Conservation (phyloP, 1,139 yeast genomes). For the Pichia cactophila region DNA sequence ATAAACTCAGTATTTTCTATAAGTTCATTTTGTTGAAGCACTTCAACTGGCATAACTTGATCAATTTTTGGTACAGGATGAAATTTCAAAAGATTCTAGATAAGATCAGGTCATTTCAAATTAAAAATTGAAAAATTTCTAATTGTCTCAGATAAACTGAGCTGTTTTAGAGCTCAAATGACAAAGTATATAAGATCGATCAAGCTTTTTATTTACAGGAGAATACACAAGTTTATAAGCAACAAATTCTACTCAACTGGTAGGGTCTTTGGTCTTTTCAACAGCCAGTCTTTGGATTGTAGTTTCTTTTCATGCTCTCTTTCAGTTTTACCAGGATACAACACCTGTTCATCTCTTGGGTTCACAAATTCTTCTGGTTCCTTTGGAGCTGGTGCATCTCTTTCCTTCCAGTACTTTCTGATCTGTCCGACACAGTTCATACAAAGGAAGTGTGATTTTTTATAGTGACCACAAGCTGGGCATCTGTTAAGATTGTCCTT, state of each 20-base stretch:
- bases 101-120: not conserved
- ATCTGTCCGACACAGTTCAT: conserved; percentile 88
- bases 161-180: not conserved
- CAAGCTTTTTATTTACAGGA: not conserved
- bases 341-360: conserved; percentile 53
- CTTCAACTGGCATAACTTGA: not conserved
- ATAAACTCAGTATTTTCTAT: not conserved
- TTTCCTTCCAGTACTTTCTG: conserved; percentile 60
- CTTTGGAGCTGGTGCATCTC: conserved; percentile 29
- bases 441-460: conserved; percentile 84
- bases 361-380: conserved; percentile 43
- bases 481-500: conserved; percentile 77
- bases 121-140: no score
- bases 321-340: conserved; percentile 71
- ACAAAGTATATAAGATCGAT: not conserved
- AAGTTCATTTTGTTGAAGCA: not conserved
- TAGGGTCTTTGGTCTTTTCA: conserved; percentile 48
- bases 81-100: not conserved
- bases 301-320: conserved; percentile 41
- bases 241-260: conserved; percentile 33
- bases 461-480: conserved; percentile 91
- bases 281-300: conserved; percentile 60
- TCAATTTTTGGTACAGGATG: not conserved
- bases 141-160: no score
- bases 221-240: not conserved